Percentiles rank a stretch among this genome's conserved stretches.
Evolutionary conservation across 2,329 filamentous ascomycete species (phyloP).

Genomic region (Venturia asperata): DNA sequence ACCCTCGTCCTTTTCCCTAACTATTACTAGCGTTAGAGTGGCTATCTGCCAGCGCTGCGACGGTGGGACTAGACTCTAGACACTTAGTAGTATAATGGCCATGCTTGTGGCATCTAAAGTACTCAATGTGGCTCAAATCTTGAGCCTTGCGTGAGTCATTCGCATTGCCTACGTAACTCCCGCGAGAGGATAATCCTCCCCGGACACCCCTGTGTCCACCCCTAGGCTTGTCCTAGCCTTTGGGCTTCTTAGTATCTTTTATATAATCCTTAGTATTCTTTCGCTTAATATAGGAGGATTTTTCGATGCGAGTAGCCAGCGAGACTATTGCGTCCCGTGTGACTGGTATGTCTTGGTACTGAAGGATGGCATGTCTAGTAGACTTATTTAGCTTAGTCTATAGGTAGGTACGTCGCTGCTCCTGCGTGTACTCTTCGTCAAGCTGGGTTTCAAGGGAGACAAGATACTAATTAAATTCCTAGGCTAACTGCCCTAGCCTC

Average conservation of each 20-base stretch:
- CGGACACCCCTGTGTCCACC: neutral
- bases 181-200: neutral
- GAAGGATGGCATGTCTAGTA: neutral
- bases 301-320: constrained; percentile 3
- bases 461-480: constrained; percentile 14
- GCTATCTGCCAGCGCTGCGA: neutral
- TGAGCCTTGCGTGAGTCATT: neutral
- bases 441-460: constrained; percentile 1
- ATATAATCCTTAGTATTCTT: neutral
- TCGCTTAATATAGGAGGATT: too few species aligned
- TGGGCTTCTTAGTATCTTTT: neutral
- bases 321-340: neutral
- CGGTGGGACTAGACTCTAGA: neutral
- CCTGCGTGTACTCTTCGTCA: neutral
- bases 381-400: neutral
- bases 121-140: neutral
- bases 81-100: neutral
- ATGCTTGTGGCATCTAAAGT: neutral
- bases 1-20: neutral
- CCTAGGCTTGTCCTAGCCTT: neutral
- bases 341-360: neutral
- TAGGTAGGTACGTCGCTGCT: too few species aligned
- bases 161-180: neutral
- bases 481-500: neutral
- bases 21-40: neutral